Conservation (phyloP, 192 early-diverging fungal species). For the Entomortierella chlamydospora region DNA sequence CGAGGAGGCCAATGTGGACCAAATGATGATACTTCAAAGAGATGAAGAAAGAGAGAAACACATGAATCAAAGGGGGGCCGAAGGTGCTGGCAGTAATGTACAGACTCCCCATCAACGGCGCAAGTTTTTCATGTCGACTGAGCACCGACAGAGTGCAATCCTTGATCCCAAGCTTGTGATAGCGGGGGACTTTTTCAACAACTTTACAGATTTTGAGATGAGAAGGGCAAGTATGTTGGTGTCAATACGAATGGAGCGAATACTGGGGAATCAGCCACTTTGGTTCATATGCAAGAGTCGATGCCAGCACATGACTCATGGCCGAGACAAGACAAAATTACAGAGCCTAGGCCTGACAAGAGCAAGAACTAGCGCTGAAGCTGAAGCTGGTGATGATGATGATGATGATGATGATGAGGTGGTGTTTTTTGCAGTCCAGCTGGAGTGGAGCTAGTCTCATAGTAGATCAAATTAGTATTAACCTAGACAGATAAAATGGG, state of each 20-base stretch:
- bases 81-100: neutral
- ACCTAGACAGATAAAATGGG: too few species aligned
- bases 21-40: neutral
- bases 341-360: neutral
- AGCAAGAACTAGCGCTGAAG: neutral
- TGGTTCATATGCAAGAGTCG: constrained; percentile 51
- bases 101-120: constrained; percentile 34
- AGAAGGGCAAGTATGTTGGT: constrained; percentile 45
- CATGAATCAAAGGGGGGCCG: neutral
- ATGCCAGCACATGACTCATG: too few species aligned
- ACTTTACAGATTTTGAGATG: constrained; percentile 54
- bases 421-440: constrained; percentile 27
- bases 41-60: too few species aligned
- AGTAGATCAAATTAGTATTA: too few species aligned
- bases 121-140: constrained; percentile 16
- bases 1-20: constrained; percentile 24
- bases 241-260: constrained; percentile 37
- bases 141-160: constrained; percentile 4
- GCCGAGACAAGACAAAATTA: neutral
- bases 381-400: neutral
- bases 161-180: constrained; percentile 39
- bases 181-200: constrained; percentile 56
- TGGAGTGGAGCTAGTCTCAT: too few species aligned
- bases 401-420: constrained; percentile 2
- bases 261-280: constrained; percentile 41